Base-by-base conservation (phyloP, 192 early-diverging fungal genomes). In the Backusella macrospora region DNA sequence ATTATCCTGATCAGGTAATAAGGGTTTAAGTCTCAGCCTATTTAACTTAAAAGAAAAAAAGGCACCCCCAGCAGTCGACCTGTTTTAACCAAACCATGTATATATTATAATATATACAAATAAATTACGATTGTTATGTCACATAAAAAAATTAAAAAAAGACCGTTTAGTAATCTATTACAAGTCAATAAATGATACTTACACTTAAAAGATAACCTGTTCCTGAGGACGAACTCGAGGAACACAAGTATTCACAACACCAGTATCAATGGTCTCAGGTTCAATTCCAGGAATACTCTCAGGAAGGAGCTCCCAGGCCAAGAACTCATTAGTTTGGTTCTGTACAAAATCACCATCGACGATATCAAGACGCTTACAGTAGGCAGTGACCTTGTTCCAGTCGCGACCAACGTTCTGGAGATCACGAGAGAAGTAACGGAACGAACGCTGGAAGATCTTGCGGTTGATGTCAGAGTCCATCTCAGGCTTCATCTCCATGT, bases 371-470 rank as follows among this genome's bases (percentile, higher is more conserved):
- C 84, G 79, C 79, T 88, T 89, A 79, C 76, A 80, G 70, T 88
- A 89, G 44, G 81, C 82, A 67, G 87, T 88, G 10, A 90, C 89
- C 76, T 90, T 90, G 74, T 82, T 83, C 89, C 89, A 90, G 71
- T 89, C 88, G 18, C 89, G 83, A 49, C 83, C 82, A 6, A 90
- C 86, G 70, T 89, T 89, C 81, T 87, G 80, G 49, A 84, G 34
- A 45, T 84, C 81, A 29, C 69, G 72, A 15, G 89, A 90, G 77
- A 90, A 88, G 83, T 89, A 90, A 23, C 81, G 80, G 76, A 89
- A 82, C 5, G 85, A 87, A 18, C 89, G 79, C 47, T 89, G 82
- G 73, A 80, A 90, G 75, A 90, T 90, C 73, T 86, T 86, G 68
- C 84, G 81, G 77, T 90, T 84, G 46, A 87, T 68, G 7, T 74